Conservation (phyloP, 2,329 filamentous ascomycete genomes). For the Nakataea oryzae region DNA sequence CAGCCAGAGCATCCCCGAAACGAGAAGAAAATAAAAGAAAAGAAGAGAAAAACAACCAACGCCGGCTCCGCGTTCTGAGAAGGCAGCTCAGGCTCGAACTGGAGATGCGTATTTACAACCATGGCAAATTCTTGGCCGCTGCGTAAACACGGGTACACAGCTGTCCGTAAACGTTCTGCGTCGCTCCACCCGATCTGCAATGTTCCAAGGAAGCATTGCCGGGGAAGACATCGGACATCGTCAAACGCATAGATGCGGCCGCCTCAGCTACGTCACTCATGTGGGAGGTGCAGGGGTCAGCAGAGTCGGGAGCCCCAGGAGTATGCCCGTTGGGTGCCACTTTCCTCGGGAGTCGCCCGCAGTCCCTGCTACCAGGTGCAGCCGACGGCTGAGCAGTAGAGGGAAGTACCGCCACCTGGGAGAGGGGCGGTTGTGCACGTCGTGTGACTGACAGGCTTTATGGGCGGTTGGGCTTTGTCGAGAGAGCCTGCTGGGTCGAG, state of each 20-base stretch:
- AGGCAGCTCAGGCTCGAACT: not conserved
- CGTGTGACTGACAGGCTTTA: no score
- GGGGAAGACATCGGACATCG: not conserved
- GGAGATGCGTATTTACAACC: not conserved
- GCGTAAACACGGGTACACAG: not conserved
- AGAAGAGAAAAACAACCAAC: no score
- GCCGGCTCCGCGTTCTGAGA: not conserved
- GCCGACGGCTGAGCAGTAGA: not conserved
- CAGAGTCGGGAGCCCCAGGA: not conserved
- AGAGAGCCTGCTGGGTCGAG: no score
- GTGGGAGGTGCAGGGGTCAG: not conserved
- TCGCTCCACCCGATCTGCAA: not conserved
- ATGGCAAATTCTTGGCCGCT: not conserved
- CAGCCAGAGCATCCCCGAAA: no score
- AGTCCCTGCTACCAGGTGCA: not conserved
- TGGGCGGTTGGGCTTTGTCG: no score
- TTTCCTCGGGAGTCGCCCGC: no score
- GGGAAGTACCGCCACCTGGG: not conserved
- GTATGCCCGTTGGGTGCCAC: not conserved
- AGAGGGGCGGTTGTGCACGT: no score
- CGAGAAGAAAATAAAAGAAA: no score
- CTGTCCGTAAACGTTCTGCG: not conserved
- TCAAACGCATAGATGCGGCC: not conserved
- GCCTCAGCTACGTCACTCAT: not conserved
- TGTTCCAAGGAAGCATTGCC: not conserved